Evolutionary conservation across 2,329 filamentous ascomycete genomes (phyloP).

Genomic region (Cryphonectria radicalis): DNA sequence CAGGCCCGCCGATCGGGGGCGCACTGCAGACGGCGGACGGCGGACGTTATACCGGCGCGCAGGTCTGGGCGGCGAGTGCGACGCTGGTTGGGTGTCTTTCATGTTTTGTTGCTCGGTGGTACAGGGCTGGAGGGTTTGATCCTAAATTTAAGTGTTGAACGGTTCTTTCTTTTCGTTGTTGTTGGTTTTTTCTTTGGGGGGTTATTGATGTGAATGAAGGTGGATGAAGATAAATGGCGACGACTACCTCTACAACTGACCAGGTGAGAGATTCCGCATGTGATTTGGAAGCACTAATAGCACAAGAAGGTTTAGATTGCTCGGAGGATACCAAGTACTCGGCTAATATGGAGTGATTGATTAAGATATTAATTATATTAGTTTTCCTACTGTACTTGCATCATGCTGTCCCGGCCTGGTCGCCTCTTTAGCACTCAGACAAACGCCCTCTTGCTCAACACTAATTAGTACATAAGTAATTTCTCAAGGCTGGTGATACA

Average conservation of each 20-base stretch:
- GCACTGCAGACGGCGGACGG: constrained; percentile 37
- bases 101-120: constrained; percentile 19
- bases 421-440: too few relatives aligned
- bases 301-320: neutral
- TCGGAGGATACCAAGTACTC: neutral
- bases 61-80: constrained; percentile 39
- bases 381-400: neutral
- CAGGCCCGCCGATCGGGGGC: constrained; percentile 41
- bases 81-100: constrained; percentile 33
- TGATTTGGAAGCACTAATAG: neutral
- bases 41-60: constrained; percentile 34
- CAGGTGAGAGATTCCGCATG: neutral
- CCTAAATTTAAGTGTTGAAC: constrained; percentile 14
- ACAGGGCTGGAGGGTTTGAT: constrained; percentile 16
- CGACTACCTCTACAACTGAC: neutral
- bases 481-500: too few relatives aligned
- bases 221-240: neutral
- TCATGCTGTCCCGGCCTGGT: neutral
- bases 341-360: neutral
- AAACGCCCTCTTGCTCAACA: too few relatives aligned
- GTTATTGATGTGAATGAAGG: neutral
- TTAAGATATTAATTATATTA: neutral
- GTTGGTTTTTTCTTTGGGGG: neutral
- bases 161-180: too few relatives aligned
- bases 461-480: too few relatives aligned